phyloP scores from a whole-genome alignment of 176 grass and related monocot species.

The Cymbopogon citratus region DNA sequence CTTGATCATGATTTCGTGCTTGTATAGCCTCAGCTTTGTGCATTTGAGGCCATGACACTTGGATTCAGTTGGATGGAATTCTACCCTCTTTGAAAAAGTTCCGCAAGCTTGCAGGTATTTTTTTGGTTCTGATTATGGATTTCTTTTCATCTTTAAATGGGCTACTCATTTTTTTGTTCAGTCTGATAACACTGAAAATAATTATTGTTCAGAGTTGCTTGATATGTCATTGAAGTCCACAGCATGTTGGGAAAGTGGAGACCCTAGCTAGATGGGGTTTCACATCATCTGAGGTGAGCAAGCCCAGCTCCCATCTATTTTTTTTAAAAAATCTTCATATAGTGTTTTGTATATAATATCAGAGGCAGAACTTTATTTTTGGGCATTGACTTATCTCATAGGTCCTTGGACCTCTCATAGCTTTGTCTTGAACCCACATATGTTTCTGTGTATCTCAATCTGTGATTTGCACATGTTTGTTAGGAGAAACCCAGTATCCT shows the following conservation, averaged over 20 bases:
- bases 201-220: conserved; percentile 62
- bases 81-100: conserved; percentile 77
- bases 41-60: conserved; percentile 45
- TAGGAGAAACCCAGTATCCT: not conserved
- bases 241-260: conserved; percentile 74
- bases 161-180: not conserved
- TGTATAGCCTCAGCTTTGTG: too few species aligned
- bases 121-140: not conserved
- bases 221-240: conserved; percentile 96
- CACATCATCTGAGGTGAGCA: conserved; percentile 68
- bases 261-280: conserved; percentile 67
- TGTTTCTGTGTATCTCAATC: not conserved
- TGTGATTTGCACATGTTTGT: not conserved
- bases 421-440: not conserved
- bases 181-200: conserved; percentile 14
- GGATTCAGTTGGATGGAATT: conserved; percentile 51
- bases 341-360: not conserved
- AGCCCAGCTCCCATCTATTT: not conserved
- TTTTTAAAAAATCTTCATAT: not conserved
- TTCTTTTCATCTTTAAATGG: conserved; percentile 6
- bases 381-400: not conserved
- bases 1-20: too few species aligned
- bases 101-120: conserved; percentile 72
- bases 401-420: not conserved
- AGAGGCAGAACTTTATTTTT: not conserved